These are phyloP conservation scores for Sporothrix euskadiensis DNA, from an alignment of 2,329 filamentous ascomycete genomes.

Conservation along the genomic window DNA sequence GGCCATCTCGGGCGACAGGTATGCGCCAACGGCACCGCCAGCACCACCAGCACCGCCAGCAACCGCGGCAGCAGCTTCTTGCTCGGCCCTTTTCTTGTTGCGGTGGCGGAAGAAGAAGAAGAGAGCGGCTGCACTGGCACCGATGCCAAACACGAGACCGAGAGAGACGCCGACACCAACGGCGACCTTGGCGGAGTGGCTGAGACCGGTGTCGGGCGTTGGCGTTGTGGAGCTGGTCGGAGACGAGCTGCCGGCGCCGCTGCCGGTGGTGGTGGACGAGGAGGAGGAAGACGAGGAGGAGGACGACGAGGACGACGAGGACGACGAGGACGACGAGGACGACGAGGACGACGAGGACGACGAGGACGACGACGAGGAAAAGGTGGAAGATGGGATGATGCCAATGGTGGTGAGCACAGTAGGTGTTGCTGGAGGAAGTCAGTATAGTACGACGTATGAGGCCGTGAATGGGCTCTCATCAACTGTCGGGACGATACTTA, in stretches of 20 bases:
- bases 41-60: not conserved
- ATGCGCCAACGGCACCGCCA: not conserved
- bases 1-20: not conserved
- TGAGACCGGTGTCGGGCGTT: not conserved
- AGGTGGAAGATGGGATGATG: constrained; percentile 25
- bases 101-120: constrained; percentile 23
- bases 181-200: constrained; percentile 22
- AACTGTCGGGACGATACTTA: not conserved
- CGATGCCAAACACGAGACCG: not conserved
- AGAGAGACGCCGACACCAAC: constrained; percentile 25
- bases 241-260: not conserved
- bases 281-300: not conserved
- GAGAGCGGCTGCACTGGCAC: constrained; percentile 3
- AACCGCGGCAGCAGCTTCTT: not conserved
- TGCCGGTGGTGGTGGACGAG: not conserved
- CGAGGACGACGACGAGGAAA: not conserved
- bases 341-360: not conserved
- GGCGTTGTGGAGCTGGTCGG: not conserved
- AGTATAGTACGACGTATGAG: too few relatives aligned
- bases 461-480: not conserved
- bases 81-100: constrained; percentile 7
- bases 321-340: not conserved
- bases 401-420: constrained; percentile 33
- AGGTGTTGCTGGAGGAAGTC: constrained; percentile 26
- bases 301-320: not conserved